Evolutionary conservation across 2,329 filamentous ascomycete species (phyloP), one percentile per base, ranked within the genome.

Genomic region (Colletotrichum costaricense): DNA sequence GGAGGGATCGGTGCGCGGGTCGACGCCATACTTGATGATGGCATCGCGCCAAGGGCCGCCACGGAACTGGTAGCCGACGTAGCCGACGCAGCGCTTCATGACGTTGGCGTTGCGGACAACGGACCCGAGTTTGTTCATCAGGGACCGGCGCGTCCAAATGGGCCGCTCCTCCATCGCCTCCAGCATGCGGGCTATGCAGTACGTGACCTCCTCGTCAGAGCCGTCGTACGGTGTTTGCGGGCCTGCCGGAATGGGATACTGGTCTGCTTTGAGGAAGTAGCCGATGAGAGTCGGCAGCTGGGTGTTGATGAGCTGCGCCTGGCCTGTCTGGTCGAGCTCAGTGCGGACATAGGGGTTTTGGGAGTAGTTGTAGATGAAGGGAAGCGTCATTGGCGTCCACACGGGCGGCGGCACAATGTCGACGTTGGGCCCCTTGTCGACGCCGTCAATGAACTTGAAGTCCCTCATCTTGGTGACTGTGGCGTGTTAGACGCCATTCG

Each of bases 1-100:
- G 68, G 91, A 89, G 0, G 94, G 91, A 74, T 95, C 92, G 16
- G 84, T 89, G 46, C 97, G 91, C 3, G 97, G 97, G 80, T 99
- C 97, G 24, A 97, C 83, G 11, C 96, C 96, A 81, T 95, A 97
- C 59, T 89, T 91, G 75, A 98, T 91, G 67, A 98, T 91, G 3
- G 94, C 92, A 81, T 98, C 95, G 75, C 95, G 90, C 93, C 95
- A 99, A 0, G 97, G 95, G 0, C 97, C 97, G 26, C 93, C 95
- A 72, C 93, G 93, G 87, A 98, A 98, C 82, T 95, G 94, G 83
- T 98, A 99, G 9, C 94, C 95, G 5, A 94, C 91, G 78, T 97
- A 96, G 75, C 95, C 93, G 65, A 95, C 89, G 59, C 94, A 94
- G 79, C 93, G 89, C 78, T 94, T 93, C 73, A 98, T 82, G 55